Percentiles rank a stretch among this genome's conserved stretches.
Conservation (phyloP, 1,139 yeast species). For the Yamadazyma diospyri region DNA sequence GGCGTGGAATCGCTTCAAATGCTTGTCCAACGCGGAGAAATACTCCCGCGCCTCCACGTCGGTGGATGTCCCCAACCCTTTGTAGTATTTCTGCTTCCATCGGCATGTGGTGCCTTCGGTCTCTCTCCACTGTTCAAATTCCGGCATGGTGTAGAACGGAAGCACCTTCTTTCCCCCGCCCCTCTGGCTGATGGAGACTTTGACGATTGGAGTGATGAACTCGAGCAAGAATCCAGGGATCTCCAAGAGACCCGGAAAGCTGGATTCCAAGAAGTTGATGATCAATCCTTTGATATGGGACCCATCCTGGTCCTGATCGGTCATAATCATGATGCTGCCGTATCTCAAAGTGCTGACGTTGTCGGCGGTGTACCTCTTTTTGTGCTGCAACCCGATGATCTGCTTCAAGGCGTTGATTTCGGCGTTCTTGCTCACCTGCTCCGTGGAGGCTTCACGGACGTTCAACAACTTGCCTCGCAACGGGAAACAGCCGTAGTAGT, state of each 20-base stretch:
- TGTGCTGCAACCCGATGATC: slow-evolving; percentile 94
- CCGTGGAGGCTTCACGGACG: slow-evolving; percentile 94
- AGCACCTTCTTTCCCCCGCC: slow-evolving; percentile 50
- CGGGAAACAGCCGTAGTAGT: slow-evolving; percentile 94
- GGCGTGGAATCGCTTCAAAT: slow-evolving; percentile 81
- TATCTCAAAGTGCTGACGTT: slow-evolving; percentile 76
- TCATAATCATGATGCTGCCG: slow-evolving; percentile 98
- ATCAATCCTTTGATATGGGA: slow-evolving; percentile 96
- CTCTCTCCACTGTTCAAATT: slow-evolving; percentile 91
- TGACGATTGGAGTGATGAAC: slow-evolving; percentile 95
- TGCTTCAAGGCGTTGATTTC: slow-evolving; percentile 95
- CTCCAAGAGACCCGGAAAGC: slow-evolving; percentile 89
- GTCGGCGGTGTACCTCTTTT: slow-evolving; percentile 63
- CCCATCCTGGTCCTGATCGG: slow-evolving; percentile 99
- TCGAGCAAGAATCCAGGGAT: slow-evolving; percentile 92
- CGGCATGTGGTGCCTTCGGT: slow-evolving; percentile 70
- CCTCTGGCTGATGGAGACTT: slow-evolving; percentile 75
- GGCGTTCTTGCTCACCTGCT: slow-evolving; percentile 86
- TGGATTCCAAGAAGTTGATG: slow-evolving; percentile 87
- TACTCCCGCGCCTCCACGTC: slow-evolving; percentile 83
- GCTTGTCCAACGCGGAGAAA: slow-evolving; percentile 81
- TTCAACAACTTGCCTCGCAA: slow-evolving; percentile 91
- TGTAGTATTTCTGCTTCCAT: slow-evolving; percentile 94
- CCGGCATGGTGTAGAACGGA: slow-evolving; percentile 93
- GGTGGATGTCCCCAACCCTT: slow-evolving; percentile 96